Percentiles rank a stretch among this genome's conserved stretches.
Evolutionary conservation across 2,329 filamentous ascomycete species (phyloP).

Genomic region (Stemphylium beticola): DNA sequence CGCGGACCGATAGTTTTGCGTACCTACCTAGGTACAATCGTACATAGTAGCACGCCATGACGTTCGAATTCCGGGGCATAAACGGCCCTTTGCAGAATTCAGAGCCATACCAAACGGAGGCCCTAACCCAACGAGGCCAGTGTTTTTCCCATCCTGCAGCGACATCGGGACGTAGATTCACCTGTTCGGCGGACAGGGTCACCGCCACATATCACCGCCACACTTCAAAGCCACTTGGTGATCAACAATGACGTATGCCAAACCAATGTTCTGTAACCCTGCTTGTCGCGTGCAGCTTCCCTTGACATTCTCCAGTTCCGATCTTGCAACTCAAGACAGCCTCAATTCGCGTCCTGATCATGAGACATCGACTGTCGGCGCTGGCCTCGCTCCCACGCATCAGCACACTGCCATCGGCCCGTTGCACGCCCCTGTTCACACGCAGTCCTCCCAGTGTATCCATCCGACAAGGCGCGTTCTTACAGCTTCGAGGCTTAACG

Average conservation of each 20-base stretch:
- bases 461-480: background rate
- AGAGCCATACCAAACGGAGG: background rate
- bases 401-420: conserved; percentile 18
- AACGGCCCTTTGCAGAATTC: background rate
- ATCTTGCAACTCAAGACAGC: background rate
- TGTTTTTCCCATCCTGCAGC: background rate
- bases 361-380: conserved; percentile 42
- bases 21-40: background rate
- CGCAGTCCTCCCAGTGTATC: conserved; percentile 4
- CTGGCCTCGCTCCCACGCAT: conserved; percentile 28
- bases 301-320: conserved; percentile 1
- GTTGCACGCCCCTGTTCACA: conserved; percentile 12
- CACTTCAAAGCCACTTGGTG: conserved; percentile 10
- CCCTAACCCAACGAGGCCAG: background rate
- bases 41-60: background rate
- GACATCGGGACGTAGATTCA: background rate
- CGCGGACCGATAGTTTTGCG: background rate
- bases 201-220: conserved; percentile 8
- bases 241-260: conserved; percentile 14
- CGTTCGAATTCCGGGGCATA: background rate
- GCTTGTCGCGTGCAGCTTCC: conserved; percentile 13
- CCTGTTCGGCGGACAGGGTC: background rate
- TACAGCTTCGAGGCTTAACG: conserved; percentile 7
- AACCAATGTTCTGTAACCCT: conserved; percentile 3
- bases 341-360: conserved; percentile 14